These are phyloP conservation scores for Chamaecrista fasciculata DNA, from an alignment of 306 rosid species.

Conservation along the genomic window DNA sequence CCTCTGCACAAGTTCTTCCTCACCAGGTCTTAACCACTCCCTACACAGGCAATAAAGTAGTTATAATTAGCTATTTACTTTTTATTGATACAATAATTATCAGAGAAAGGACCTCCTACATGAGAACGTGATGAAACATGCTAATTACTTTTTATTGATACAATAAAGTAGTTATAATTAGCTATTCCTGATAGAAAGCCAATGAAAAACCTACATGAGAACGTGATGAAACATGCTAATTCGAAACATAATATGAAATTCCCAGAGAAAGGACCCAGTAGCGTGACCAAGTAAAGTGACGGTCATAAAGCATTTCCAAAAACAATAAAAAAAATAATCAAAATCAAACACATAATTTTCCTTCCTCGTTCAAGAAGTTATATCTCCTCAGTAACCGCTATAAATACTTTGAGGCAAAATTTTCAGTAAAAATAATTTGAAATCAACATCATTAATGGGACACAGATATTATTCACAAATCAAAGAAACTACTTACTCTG, in stretches of 20 bases:
- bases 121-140: background rate
- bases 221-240: background rate
- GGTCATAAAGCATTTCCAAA: too few species aligned
- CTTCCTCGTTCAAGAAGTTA: background rate
- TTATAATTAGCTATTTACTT: background rate
- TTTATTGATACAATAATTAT: too few species aligned
- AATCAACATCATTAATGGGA: background rate
- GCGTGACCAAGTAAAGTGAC: too few species aligned
- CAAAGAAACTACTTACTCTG: slow-evolving; percentile 57
- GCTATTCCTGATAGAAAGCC: background rate
- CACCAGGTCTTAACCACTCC: slow-evolving; percentile 89
- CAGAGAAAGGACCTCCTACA: too few species aligned
- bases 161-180: too few species aligned
- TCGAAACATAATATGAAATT: background rate
- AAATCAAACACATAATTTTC: background rate
- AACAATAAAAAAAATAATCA: background rate
- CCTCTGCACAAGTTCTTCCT: slow-evolving; percentile 94
- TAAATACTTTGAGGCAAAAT: slow-evolving; percentile 9
- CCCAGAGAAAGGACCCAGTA: background rate
- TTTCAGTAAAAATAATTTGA: background rate
- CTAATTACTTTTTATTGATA: too few species aligned
- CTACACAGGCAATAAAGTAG: slow-evolving; percentile 35
- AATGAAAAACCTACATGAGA: background rate
- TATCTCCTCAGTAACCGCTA: background rate
- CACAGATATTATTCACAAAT: slow-evolving; percentile 14